Base-by-base conservation (phyloP, 306 rosid species). In the Begonia masoniana region DNA sequence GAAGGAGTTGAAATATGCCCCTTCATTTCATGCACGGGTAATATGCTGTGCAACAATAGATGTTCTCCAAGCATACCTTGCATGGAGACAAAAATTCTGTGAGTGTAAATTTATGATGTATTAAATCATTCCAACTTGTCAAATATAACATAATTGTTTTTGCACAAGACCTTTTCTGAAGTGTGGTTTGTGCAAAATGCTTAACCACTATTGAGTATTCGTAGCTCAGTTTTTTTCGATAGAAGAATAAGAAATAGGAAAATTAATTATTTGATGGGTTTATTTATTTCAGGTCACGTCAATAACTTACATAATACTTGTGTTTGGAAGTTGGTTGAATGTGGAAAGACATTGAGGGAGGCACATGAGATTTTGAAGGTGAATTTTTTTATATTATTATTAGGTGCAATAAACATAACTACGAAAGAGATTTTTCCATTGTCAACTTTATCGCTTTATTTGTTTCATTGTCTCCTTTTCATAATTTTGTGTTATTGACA, bases 21-120 rank as follows among this genome's bases (percentile, higher is more conserved):
- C 94, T 54, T 78, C 81, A 23, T 80, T 82, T 67, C 70, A 67
- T n/a, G 83, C 89, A 60, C 78, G 49, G 15, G 72, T 78, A 48
- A 67, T 69, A 62, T 17, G 73, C 17, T 84, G 95, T 72, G 84
- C 93, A 14, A 56, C 95, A 23, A 58, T 56, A 11, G 81, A 82
- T 57, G 78, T 80, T 62, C 88, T 88, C 61, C 97, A 85, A 62
- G 69, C 78, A 15, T 88, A 77, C 72, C 81, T 84, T 74, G 65
- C 68, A 35, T 88, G 97, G 95, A 80, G 93, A 71, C 88, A 88
- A 65, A 80, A 70, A 62, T 68, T 71, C 11, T 88, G 93, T 76
- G 45, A 68, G 82, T 72, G 31, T 31, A 31, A 0, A 31, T 31
- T 31, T 6, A 31, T 31, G 39, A 31, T 31, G 39, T 31, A 31